Base-by-base conservation (phyloP, 192 early-diverging fungal genomes). In the Phycomyces nitens region DNA sequence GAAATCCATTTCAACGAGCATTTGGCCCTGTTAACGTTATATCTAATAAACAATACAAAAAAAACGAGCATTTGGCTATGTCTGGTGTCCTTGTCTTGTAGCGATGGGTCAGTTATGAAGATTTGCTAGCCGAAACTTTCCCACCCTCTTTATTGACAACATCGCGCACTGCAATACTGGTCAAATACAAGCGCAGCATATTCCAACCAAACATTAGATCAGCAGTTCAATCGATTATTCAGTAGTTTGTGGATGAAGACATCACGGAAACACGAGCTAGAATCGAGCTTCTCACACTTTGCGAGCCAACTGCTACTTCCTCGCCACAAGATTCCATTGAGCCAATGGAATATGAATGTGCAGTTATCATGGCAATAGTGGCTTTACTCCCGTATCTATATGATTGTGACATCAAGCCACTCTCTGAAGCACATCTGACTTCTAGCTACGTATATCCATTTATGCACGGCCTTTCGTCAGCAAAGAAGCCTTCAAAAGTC, bases 351-450 rank as follows among this genome's bases (percentile, higher is more conserved):
- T 47, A 62, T 23, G 60, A 62, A 62, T 40, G 51, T 27, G 60
- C 50, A 38, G 51, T 53, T 29, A 53, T 62, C 39, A 52, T 22
- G 11, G 60, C 60, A 20, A 41, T 53, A n/a, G 49, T 53, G 11
- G 60, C 60, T 3, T 62, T 62, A 44, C 15, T 62, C 21, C 40
- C 60, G 15, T 39, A 62, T 53, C 18, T 62, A 29, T 62, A 62
- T 50, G 60, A 62, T 20, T 62, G 60, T 41, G 50, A 53, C 29
- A 41, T 53, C 50, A 53, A 53, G 22, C 11, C 60, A 53, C 60
- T 62, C 4, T 62, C 60, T 21, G 60, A 62, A 53, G 60, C 60
- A 39, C 60, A 62, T 42, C 51, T 62, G 50, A 50, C 60, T 29
- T 24, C 53, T 2, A 55, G 53, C 53, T 55, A 55, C 16, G 27